phyloP scores from a whole-genome alignment of 371 early-diverging fungal genomes.

The Zopfochytrium polystomum region DNA sequence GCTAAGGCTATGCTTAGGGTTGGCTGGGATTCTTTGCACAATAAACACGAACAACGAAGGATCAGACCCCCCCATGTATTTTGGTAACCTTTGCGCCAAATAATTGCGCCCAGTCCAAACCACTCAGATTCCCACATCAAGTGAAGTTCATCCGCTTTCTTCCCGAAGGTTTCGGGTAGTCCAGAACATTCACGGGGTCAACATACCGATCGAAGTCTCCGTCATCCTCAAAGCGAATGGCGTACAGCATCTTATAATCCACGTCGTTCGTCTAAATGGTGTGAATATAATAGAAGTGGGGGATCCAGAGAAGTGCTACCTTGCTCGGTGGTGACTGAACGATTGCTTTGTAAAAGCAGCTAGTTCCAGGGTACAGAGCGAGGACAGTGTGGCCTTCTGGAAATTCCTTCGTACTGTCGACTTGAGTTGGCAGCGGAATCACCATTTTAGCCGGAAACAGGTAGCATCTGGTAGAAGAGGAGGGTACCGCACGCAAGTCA shows the following conservation, averaged over 20 bases:
- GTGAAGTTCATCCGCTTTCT: background rate
- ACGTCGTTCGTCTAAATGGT: conserved; percentile 42
- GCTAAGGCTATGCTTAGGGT: no score
- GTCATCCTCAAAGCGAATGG: conserved; percentile 68
- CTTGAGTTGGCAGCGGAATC: conserved; percentile 57
- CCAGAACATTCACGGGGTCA: conserved; percentile 52
- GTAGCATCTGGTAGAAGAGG: conserved; percentile 51
- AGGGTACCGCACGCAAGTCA: no score
- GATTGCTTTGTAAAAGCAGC: conserved; percentile 79
- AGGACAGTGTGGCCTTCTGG: conserved; percentile 65
- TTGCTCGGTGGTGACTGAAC: conserved; percentile 68
- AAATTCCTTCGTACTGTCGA: conserved; percentile 56
- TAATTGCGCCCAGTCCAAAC: no score
- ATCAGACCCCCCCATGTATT: no score
- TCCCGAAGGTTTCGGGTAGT: conserved; percentile 48
- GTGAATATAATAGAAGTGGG: background rate
- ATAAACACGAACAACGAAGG: no score
- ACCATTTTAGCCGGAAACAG: conserved; percentile 59
- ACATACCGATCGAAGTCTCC: conserved; percentile 55
- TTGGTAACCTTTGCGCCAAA: no score
- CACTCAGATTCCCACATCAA: no score
- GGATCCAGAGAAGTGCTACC: conserved; percentile 38
- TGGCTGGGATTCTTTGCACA: no score
- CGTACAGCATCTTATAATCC: conserved; percentile 42
- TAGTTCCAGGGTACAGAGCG: conserved; percentile 81